Evolutionary conservation across 1,139 yeast genomes (phyloP), one percentile per base, ranked within the genome.

Genomic region (Yamadazyma diospyri): DNA sequence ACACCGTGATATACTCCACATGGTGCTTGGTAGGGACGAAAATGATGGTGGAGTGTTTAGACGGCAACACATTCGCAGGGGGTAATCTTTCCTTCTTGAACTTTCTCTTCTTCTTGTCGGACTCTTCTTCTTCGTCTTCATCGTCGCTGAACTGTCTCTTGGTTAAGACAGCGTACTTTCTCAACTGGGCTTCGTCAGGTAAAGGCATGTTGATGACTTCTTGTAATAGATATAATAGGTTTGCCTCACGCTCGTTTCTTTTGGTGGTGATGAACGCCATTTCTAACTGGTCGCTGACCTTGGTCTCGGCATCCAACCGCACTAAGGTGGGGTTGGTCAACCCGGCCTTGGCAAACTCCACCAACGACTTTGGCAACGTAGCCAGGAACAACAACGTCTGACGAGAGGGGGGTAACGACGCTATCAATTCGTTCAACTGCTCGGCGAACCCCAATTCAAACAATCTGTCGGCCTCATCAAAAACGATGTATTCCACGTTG

Each of bases 1-100:
- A 57, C 6, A 65, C 69, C 1, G 94, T 70, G 31, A 92, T 69
- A 53, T 88, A 94, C 58, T 92, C 99, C 18, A 92, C 98, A 60
- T 92, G 98, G 62, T 92, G 98, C 59, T 89, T 84, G 0, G 99
- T 92, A 27, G 98, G 98, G 5, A 87, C 97, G 50, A 92, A 94
- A 3, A 94, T 74, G 48, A 94, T 87, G 1, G 98, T 94, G 3
- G 97, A 86, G 41, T 77, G 66, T 35, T 81, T 80, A 1, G 94
- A 81, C 1, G 97, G 96, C 37, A 89, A 62, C 37, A 79, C 88
- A 46, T 81, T 83, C 0, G 95, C 94, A 1, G 81, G 76, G 6
- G 95, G 89, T 32, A 81, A 59, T 48, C 78, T 72, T 43, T 72
- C 78, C 46, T 76, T 76, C 43, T 70, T 73, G 42, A 66, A 65